A percentile compares a stretch with the other conserved stretches of the same genome.
phyloP scores from a whole-genome alignment of 176 grass and related monocot species.

The Guadua angustifolia region DNA sequence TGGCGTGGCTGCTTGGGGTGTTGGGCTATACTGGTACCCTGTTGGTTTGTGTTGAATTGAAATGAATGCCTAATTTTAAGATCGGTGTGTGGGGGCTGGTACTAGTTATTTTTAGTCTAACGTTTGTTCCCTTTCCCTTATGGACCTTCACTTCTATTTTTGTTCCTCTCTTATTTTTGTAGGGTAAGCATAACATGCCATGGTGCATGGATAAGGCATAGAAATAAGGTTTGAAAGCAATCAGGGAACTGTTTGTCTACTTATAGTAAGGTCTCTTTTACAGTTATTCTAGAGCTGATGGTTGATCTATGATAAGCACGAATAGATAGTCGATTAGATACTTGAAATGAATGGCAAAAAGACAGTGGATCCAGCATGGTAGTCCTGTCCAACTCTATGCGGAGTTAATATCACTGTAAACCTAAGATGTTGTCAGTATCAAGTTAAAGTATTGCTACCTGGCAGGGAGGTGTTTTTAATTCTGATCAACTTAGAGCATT shows the following conservation, averaged over 20 bases:
- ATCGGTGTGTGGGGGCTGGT: not conserved
- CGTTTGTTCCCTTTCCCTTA: slow-evolving; percentile 6
- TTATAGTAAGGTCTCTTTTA: not conserved
- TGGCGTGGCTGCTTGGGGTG: not conserved
- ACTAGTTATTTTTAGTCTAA: not conserved
- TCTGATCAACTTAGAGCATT: not conserved
- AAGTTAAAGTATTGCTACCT: not conserved
- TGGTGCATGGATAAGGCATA: not conserved
- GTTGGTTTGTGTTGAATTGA: not conserved
- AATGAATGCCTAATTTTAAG: not conserved
- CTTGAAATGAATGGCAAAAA: not conserved
- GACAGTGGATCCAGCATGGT: not conserved
- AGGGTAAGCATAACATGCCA: not conserved
- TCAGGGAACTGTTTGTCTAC: not conserved
- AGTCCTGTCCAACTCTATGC: not conserved
- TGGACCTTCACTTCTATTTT: not conserved
- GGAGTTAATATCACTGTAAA: slow-evolving; percentile 3
- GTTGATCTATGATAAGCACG: not conserved
- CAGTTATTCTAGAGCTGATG: not conserved
- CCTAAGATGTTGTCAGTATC: not conserved
- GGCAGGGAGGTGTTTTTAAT: not conserved
- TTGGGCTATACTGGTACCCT: not conserved
- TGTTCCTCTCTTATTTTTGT: slow-evolving; percentile 19
- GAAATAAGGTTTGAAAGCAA: slow-evolving; percentile 25
- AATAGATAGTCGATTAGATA: not conserved